A percentile compares a stretch with the other conserved stretches of the same genome.
Conservation (phyloP, 2,329 filamentous ascomycete genomes). For the Trichoderma endophyticum region DNA sequence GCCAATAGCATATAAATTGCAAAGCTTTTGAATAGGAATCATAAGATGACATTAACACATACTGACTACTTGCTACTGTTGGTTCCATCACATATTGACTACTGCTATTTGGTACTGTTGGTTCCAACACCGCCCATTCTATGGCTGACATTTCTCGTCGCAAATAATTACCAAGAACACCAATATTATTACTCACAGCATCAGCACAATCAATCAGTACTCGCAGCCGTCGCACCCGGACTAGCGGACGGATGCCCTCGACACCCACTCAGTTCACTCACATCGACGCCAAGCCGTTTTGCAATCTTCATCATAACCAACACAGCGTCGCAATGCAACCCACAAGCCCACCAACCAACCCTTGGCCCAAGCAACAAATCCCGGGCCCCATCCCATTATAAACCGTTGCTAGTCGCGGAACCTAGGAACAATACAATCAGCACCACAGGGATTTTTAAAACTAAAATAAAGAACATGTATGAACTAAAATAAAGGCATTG, state of each 20-base stretch:
- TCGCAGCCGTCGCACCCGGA: background rate
- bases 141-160: background rate
- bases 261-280: background rate
- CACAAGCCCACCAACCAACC: background rate
- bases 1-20: background rate
- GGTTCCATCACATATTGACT: too few species aligned
- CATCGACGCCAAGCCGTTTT: background rate
- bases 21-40: background rate
- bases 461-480: background rate
- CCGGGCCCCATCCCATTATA: background rate
- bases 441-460: background rate
- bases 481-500: too few species aligned
- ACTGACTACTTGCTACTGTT: too few species aligned
- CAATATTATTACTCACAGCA: background rate
- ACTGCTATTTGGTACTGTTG: too few species aligned
- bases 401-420: background rate
- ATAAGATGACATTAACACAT: background rate
- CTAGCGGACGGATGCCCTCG: background rate
- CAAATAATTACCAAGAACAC: background rate
- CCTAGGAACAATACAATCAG: background rate
- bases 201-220: background rate
- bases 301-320: background rate
- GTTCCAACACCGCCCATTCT: background rate
- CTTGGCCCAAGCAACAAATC: background rate
- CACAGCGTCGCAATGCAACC: background rate